Evolutionary conservation across 2,329 filamentous ascomycete genomes (phyloP).

Genomic region (Fusarium aywerte): DNA sequence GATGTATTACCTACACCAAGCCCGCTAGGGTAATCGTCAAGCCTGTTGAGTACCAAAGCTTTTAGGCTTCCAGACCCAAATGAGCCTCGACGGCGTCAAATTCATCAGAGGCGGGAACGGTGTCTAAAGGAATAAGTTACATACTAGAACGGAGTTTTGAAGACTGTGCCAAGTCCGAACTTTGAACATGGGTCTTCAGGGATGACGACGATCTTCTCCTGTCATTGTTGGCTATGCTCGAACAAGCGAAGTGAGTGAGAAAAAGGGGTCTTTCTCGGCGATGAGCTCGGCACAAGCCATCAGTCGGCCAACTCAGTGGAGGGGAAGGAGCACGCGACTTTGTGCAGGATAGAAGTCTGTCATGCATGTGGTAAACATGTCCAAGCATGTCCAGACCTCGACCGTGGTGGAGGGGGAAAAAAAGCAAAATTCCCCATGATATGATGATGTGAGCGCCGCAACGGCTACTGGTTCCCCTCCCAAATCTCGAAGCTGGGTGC

Average conservation of each 20-base stretch:
- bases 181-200: constrained; percentile 18
- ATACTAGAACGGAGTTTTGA: constrained; percentile 5
- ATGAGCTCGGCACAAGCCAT: constrained; percentile 37
- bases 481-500: constrained; percentile 6
- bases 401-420: constrained; percentile 15
- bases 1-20: constrained; percentile 16
- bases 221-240: constrained; percentile 24
- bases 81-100: constrained; percentile 35
- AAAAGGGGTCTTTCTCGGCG: constrained; percentile 40
- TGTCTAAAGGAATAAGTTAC: constrained; percentile 7
- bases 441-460: constrained; percentile 27
- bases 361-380: constrained; percentile 28
- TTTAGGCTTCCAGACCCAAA: constrained; percentile 18
- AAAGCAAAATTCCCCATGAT: constrained; percentile 35
- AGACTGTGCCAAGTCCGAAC: constrained; percentile 26
- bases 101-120: constrained; percentile 10
- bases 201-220: constrained; percentile 38
- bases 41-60: constrained; percentile 27
- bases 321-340: constrained; percentile 41
- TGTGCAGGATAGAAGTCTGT: constrained; percentile 35
- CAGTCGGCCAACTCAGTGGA: constrained; percentile 20
- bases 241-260: constrained; percentile 36
- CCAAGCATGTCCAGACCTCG: neutral
- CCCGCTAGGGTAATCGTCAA: constrained; percentile 24
- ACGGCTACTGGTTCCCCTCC: neutral